Evolutionary conservation across 768 basidiomycete species (phyloP).

Genomic region (Hygrophorus russula): DNA sequence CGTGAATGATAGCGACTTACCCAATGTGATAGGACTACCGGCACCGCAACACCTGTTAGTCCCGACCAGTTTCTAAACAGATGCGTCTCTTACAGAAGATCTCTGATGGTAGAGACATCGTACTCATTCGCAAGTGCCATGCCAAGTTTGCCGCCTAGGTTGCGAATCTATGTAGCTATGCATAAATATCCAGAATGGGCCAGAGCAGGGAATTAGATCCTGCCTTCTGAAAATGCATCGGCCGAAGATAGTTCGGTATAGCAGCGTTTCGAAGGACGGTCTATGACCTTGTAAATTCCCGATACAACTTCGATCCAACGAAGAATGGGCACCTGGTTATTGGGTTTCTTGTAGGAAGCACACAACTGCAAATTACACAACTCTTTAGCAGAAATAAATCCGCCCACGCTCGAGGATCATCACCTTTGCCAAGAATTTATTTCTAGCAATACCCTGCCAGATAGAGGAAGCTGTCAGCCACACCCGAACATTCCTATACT

Average conservation of each 20-base stretch:
- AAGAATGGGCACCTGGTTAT: slow-evolving; percentile 53
- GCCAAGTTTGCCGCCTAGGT: slow-evolving; percentile 92
- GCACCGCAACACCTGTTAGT: neutral
- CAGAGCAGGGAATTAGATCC: slow-evolving; percentile 1
- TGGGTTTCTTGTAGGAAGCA: slow-evolving; percentile 87
- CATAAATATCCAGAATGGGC: slow-evolving; percentile 1
- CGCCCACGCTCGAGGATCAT: slow-evolving; percentile 2
- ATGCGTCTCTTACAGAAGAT: slow-evolving; percentile 59
- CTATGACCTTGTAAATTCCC: slow-evolving; percentile 25
- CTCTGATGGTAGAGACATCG: slow-evolving; percentile 81
- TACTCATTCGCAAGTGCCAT: slow-evolving; percentile 79
- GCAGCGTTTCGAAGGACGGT: slow-evolving; percentile 75
- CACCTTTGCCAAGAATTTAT: slow-evolving; percentile 94
- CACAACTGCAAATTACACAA: slow-evolving; percentile 42
- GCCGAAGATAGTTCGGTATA: slow-evolving; percentile 74
- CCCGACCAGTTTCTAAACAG: neutral
- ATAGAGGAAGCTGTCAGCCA: neutral
- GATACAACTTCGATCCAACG: neutral
- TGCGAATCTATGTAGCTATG: slow-evolving; percentile 57
- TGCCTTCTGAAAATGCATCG: slow-evolving; percentile 85
- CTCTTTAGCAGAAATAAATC: slow-evolving; percentile 2
- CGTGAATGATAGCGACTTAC: slow-evolving; percentile 20
- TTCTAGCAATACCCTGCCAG: slow-evolving; percentile 73
- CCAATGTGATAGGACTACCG: slow-evolving; percentile 45
- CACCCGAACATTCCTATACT: neutral